These are phyloP conservation scores for Aureobasidium sp. DNA, from an alignment of 2,329 filamentous ascomycete species.

Conservation along the genomic window DNA sequence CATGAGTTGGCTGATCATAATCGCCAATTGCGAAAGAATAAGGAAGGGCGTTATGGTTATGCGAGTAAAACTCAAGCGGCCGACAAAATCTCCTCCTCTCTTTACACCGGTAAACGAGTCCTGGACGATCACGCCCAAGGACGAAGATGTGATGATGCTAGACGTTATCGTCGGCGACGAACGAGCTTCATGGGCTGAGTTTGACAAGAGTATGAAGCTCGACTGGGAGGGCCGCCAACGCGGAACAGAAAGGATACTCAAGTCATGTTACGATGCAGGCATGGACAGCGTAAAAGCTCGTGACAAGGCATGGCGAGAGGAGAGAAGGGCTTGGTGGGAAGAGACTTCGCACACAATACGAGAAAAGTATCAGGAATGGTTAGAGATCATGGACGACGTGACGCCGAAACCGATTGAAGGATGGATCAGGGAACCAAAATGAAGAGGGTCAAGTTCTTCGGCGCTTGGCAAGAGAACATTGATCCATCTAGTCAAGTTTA, in stretches of 20 bases:
- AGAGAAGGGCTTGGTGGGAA: slow-evolving; percentile 1
- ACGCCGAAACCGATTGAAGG: neutral
- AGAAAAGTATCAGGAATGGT: neutral
- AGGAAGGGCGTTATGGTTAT: neutral
- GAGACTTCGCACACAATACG: neutral
- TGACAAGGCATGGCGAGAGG: neutral
- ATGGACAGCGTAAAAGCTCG: slow-evolving; percentile 3
- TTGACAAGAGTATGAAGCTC: neutral
- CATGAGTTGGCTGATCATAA: neutral
- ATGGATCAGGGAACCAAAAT: too few species aligned
- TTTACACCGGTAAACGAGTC: neutral
- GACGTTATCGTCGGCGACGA: neutral
- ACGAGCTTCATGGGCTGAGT: neutral
- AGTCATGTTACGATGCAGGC: neutral
- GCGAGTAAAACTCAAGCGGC: neutral
- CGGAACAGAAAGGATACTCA: neutral
- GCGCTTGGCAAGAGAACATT: too few species aligned
- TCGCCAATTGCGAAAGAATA: neutral
- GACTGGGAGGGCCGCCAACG: neutral
- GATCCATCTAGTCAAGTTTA: too few species aligned
- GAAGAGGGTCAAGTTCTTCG: too few species aligned
- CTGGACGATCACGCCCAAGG: neutral
- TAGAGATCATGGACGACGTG: neutral
- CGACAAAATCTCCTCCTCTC: neutral
- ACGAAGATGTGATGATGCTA: neutral